phyloP scores from a whole-genome alignment of 2,329 filamentous ascomycete species.

The Aspergillus hortae region DNA sequence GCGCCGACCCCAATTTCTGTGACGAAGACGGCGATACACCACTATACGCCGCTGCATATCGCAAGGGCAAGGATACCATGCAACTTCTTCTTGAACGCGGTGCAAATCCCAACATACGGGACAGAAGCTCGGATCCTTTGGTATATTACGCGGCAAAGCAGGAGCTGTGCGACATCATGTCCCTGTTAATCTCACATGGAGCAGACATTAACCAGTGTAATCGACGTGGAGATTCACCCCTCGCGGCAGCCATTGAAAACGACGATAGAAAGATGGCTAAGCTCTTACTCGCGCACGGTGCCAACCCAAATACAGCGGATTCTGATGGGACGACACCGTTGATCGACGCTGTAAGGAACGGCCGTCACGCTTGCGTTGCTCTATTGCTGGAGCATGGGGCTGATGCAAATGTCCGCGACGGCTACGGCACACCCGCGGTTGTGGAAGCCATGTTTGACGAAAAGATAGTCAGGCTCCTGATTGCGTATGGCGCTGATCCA shows the following conservation, averaged over 20 bases:
- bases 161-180: background rate
- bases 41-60: background rate
- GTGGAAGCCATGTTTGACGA: background rate
- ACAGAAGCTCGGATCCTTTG: background rate
- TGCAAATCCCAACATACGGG: background rate
- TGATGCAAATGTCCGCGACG: background rate
- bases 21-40: background rate
- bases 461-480: background rate
- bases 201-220: background rate
- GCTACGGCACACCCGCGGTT: background rate
- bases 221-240: background rate
- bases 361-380: background rate
- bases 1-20: background rate
- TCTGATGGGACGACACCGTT: background rate
- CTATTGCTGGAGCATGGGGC: background rate
- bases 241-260: background rate
- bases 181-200: background rate
- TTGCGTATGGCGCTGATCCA: background rate
- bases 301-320: background rate
- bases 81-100: background rate
- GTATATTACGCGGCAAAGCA: background rate
- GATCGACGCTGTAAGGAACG: background rate
- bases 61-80: background rate
- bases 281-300: background rate
- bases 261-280: background rate